Conservation (phyloP, 306 rosid genomes). For the Glycyrrhiza uralensis region DNA sequence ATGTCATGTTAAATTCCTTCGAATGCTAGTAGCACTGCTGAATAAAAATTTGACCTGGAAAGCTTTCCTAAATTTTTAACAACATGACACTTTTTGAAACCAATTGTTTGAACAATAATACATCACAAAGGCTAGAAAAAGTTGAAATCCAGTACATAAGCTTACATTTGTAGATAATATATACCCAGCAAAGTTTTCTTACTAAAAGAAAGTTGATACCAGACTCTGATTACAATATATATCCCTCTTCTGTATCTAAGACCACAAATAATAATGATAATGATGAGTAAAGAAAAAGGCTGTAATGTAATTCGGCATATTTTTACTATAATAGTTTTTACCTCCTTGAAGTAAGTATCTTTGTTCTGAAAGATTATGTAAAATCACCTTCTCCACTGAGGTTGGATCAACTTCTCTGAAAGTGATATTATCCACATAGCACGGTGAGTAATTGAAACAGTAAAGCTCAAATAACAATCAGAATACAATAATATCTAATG, state of each 20-base stretch:
- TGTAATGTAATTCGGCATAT: conserved; percentile 1
- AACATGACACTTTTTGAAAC: background rate
- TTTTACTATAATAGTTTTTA: conserved; percentile 13
- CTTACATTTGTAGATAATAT: conserved; percentile 18
- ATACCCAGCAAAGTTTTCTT: conserved; percentile 25
- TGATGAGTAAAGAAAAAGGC: conserved; percentile 5
- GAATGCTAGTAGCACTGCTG: background rate
- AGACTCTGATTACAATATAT: conserved; percentile 18
- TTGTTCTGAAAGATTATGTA: conserved; percentile 13
- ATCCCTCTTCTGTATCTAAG: conserved; percentile 19
- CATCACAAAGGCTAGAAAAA: conserved; percentile 3
- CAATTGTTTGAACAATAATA: conserved; percentile 6
- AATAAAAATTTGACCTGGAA: background rate
- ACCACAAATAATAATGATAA: conserved; percentile 8
- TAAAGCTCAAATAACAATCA: background rate
- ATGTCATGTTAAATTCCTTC: background rate
- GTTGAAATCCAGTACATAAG: background rate
- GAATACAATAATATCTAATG: background rate
- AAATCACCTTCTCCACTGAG: conserved; percentile 64
- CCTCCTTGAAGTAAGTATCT: conserved; percentile 25
- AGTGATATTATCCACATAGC: conserved; percentile 20
- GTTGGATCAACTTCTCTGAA: conserved; percentile 49
- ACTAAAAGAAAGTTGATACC: conserved; percentile 8
- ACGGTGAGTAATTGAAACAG: background rate
- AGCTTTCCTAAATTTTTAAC: background rate